Evolutionary conservation across 331 rosid genomes (phyloP), one percentile per base, ranked within the genome.

Genomic region (Cydonia oblonga): DNA sequence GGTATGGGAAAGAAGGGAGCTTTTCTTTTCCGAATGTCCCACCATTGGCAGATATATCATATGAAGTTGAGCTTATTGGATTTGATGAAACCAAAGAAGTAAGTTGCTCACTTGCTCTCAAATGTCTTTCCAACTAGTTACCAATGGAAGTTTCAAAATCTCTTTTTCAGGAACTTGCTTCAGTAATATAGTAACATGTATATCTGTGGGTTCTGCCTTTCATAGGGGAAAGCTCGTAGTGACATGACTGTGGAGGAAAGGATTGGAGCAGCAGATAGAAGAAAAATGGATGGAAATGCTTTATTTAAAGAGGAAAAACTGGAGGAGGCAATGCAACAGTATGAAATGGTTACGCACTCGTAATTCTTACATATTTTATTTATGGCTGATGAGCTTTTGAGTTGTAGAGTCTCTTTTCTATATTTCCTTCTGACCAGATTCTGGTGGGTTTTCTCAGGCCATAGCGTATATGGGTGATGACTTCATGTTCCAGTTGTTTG

Each of bases 241-340:
- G 97, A 93, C 83, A 93, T 89, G 98, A 93, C 96, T 18, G 92
- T 91, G 29, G 98, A 93, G 81, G 97, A 93, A 76, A 84, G 97
- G 80, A 93, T 93, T 49, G 91, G 97, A 75, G 81, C 88, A 24
- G 97, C 96, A 23, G 98, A 89, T 79, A 78, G 89, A 25, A 87
- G 97, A 85, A 93, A 86, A 79, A 91, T 89, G 96, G 96, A 93
- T 62, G 98, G 98, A 71, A 93, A 93, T 91, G 79, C 76, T 80
- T 69, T 93, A 42, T 93, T 87, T 79, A 91, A 83, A 78, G 97
- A 91, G 70, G 92, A 89, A 71, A 91, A 89, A 74, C 85, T 91
- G 70, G 92, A 93, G 80, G 98, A 93, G 86, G 98, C 97, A 73
- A 91, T 91, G 92, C 96, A 87, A 86, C 98, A 86, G 91, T 89